These are phyloP conservation scores for Suillus sp. DNA, from an alignment of 768 basidiomycete genomes.

Conservation along the genomic window DNA sequence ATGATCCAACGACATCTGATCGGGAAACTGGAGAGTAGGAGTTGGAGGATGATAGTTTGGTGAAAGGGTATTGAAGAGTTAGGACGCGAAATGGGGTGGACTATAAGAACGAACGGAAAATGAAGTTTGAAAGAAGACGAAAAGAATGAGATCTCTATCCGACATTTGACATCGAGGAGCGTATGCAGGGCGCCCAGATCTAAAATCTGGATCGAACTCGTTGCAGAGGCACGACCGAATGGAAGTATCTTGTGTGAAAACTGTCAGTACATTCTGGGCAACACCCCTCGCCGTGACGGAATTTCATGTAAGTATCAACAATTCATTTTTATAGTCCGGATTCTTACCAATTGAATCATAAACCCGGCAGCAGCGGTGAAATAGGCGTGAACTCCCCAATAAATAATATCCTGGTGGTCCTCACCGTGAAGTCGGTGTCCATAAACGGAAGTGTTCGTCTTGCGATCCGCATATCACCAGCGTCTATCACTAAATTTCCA, in stretches of 20 bases:
- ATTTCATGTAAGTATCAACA: not conserved
- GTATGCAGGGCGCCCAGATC: conserved; percentile 18
- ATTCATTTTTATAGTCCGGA: not conserved
- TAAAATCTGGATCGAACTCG: conserved; percentile 15
- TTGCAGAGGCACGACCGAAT: conserved; percentile 10
- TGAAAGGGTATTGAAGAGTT: conserved; percentile 1
- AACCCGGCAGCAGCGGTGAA: not conserved
- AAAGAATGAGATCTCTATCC: conserved; percentile 23
- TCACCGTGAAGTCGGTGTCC: conserved; percentile 6
- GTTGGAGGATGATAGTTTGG: too few relatives aligned
- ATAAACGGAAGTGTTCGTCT: conserved; percentile 9
- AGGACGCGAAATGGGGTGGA: conserved; percentile 17
- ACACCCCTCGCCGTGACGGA: conserved; percentile 1
- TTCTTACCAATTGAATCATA: conserved; percentile 11
- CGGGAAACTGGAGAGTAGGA: conserved; percentile 4
- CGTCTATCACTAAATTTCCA: not conserved
- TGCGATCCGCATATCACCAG: conserved; percentile 11
- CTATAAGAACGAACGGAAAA: conserved; percentile 29
- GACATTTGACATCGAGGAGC: conserved; percentile 21
- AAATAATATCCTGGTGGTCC: not conserved
- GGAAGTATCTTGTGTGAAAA: conserved; percentile 4
- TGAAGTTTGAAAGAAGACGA: conserved; percentile 16
- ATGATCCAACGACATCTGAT: conserved; percentile 37
- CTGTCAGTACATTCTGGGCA: not conserved
- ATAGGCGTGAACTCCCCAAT: not conserved